A percentile compares a stretch with the other conserved stretches of the same genome.
phyloP scores from a whole-genome alignment of 2,329 filamentous ascomycete genomes.

The Epichloe festucae region DNA sequence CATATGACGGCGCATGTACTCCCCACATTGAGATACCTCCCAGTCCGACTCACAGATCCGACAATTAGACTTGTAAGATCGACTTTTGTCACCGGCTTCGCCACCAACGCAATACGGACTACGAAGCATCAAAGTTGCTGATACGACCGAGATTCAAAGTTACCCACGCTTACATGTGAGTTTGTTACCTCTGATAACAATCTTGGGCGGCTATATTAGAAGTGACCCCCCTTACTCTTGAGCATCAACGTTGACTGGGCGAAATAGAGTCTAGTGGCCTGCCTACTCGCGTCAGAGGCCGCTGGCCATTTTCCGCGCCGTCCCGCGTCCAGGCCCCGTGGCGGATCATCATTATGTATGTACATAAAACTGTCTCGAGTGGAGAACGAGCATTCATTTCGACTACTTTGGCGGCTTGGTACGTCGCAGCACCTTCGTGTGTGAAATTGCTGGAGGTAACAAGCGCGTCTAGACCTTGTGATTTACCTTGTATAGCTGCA shows the following conservation, averaged over 20 bases:
- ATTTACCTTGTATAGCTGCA: background rate
- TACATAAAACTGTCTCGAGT: background rate
- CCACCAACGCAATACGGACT: background rate
- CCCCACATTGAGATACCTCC: slow-evolving; percentile 9
- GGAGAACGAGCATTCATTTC: background rate
- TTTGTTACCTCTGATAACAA: background rate
- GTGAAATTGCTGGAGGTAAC: too few species aligned
- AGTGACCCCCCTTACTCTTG: too few species aligned
- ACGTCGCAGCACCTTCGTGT: too few species aligned
- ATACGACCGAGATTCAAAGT: background rate
- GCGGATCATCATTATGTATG: background rate
- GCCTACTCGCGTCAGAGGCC: background rate
- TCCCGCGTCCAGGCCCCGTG: background rate
- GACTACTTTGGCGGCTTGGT: background rate
- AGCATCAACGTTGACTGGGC: background rate
- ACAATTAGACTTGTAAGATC: background rate
- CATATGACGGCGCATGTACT: slow-evolving; percentile 8
- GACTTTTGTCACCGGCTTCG: background rate
- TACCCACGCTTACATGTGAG: background rate
- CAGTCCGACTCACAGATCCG: background rate
- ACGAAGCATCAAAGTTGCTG: background rate
- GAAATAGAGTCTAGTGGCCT: too few species aligned
- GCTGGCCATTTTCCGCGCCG: slow-evolving; percentile 1
- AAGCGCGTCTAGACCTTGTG: background rate
- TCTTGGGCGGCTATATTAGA: too few species aligned